Percentiles rank a stretch among this genome's conserved stretches.
Conservation (phyloP, 306 rosid species). For the Sicyos baderoa region DNA sequence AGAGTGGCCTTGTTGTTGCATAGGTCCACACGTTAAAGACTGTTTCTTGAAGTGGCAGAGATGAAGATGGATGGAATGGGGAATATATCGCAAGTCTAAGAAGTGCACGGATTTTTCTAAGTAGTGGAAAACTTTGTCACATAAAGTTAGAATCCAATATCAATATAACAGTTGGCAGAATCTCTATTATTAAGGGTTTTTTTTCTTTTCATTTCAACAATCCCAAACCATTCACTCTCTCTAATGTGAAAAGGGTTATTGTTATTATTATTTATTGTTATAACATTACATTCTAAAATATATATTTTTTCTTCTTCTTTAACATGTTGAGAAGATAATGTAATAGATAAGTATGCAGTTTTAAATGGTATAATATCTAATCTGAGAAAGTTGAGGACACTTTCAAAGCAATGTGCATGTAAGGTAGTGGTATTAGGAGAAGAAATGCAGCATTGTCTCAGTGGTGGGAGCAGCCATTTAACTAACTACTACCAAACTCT, state of each 20-base stretch:
- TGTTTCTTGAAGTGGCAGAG: slow-evolving; percentile 22
- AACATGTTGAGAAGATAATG: neutral
- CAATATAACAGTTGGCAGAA: slow-evolving; percentile 13
- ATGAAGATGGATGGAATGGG: slow-evolving; percentile 16
- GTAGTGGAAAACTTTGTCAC: slow-evolving; percentile 15
- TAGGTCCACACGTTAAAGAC: slow-evolving; percentile 77
- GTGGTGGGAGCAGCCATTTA: slow-evolving; percentile 42
- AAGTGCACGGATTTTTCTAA: slow-evolving; percentile 10
- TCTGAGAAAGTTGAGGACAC: neutral
- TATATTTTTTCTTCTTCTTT: neutral
- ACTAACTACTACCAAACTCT: neutral
- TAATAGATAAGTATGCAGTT: neutral
- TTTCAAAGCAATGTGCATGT: neutral
- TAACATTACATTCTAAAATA: neutral
- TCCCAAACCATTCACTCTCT: neutral
- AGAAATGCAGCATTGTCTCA: slow-evolving; percentile 52
- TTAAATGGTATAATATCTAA: neutral
- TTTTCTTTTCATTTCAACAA: neutral
- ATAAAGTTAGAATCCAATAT: slow-evolving; percentile 19
- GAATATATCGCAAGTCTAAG: slow-evolving; percentile 17
- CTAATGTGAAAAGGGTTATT: neutral
- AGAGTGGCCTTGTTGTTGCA: neutral
- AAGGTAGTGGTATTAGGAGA: slow-evolving; percentile 39
- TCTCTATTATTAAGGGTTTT: slow-evolving; percentile 12
- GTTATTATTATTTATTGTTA: neutral